Evolutionary conservation across 2,329 filamentous ascomycete species (phyloP), one percentile per base, ranked within the genome.

Genomic region (Penicillium sp.): DNA sequence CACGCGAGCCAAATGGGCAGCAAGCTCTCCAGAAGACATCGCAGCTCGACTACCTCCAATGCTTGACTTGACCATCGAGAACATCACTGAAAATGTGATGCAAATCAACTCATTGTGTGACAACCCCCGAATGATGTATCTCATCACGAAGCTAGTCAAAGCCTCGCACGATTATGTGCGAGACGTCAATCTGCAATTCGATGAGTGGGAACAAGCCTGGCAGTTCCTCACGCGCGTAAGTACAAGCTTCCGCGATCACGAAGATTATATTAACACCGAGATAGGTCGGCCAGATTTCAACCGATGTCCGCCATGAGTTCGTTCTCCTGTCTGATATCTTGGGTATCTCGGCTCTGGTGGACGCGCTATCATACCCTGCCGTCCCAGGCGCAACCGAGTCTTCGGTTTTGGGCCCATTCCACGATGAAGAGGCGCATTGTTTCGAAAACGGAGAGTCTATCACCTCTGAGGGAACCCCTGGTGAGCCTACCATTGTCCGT

Each of bases 81-180:
- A 91, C 72, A 91, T 91, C 72, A 91, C 88, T 43, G 83, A 88
- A 49, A 90, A 91, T 67, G 86, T 88, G 23, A 80, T 88, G 67
- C 78, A 81, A 39, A 90, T 91, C 74, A 92, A 92, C 75, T 87
- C 87, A 19, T 83, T 86, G 78, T 83, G 83, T 63, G 69, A 77
- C 2, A 79, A 91, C 67, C 79, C 82, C 16, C 82, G 89, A 14
- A 75, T 90, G 50, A 86, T 83, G 53, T 91, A 89, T 71, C 73
- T 92, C 37, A 81, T 92, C 72, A 83, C 88, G 63, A 80, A 87
- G 19, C 80, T 92, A 19, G 87, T 92, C 46, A 83, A 83, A n/a
- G 89, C 92, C 74, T 76, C 92, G 2, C 90, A 93, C 74, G 89
- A 91, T 75, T 92, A 91, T 70, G 88, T 88, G 3, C 81, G 89